Evolutionary conservation across 2,329 filamentous ascomycete genomes (phyloP), one percentile per base, ranked within the genome.

Genomic region (Talaromyces sp.): DNA sequence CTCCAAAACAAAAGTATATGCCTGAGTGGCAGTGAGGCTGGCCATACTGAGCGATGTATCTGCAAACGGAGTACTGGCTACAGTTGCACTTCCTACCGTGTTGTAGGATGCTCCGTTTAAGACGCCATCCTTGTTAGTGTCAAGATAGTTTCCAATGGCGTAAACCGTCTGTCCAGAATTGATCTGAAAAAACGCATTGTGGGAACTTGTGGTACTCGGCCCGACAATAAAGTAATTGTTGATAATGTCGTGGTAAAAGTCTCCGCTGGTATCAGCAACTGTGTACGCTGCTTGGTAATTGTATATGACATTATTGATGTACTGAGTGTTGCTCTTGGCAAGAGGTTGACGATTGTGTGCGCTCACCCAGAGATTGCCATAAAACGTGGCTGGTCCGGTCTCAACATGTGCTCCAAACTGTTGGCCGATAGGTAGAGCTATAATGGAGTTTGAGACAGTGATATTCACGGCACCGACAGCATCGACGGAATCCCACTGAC

Each of bases 231-330:
- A 86, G 72, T 86, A 86, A 72, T 86, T 86, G 66, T 82, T 82
- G 61, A 85, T 76, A 63, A 86, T 82, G 66, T 86, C 84, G 5
- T 79, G 83, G 58, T 81, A 78, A 61, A 80, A 84, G 31, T 76
- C 69, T 4, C 79, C 83, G 0, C 70, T 74, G 39, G 81, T 83
- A 66, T 84, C 83, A 2, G 83, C 83, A 0, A 83, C 83, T 60
- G 85, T 86, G 62, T 86, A 86, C 3, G 80, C 84, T 5, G 83
- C 84, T 0, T 83, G 84, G 79, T 83, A 86, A 70, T 86, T 86
- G 69, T 86, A 86, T 2, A 86, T 70, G 2, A 86, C 78, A 69
- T 83, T 78, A 66, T 81, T 79, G 50, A 76, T 77, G 65, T 85
- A 86, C 68, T 86, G 83, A 27, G 85, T 86, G 3, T 83, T 79